These are phyloP conservation scores for Mucuna pruriens DNA, from an alignment of 306 rosid species.

Conservation along the genomic window DNA sequence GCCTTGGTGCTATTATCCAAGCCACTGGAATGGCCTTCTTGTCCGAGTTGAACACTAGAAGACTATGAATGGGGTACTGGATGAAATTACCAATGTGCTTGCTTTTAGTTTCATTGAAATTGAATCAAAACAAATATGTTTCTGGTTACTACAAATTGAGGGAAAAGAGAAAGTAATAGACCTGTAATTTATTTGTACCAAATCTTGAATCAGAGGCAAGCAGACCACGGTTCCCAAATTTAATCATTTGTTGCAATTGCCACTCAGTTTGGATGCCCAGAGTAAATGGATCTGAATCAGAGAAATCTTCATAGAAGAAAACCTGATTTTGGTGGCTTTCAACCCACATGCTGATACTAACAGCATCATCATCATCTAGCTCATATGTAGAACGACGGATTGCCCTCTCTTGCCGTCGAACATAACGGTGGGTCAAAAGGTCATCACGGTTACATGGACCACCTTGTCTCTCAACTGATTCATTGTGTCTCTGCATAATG, in stretches of 20 bases:
- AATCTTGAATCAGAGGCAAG: constrained; percentile 91
- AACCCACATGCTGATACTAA: constrained; percentile 79
- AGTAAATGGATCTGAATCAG: constrained; percentile 74
- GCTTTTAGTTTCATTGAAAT: constrained; percentile 45
- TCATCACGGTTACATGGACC: constrained; percentile 95
- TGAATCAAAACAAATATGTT: constrained; percentile 18
- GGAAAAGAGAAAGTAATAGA: constrained; percentile 38
- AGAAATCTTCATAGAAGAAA: constrained; percentile 82
- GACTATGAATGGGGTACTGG: constrained; percentile 86
- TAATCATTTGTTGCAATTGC: constrained; percentile 96
- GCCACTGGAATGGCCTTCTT: constrained; percentile 93
- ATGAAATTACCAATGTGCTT: constrained; percentile 42
- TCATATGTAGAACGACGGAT: constrained; percentile 82
- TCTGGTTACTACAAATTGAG: constrained; percentile 28
- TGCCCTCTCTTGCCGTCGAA: constrained; percentile 88
- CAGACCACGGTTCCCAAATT: constrained; percentile 78
- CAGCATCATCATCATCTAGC: constrained; percentile 76
- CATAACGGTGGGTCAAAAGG: constrained; percentile 86
- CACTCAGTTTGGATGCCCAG: constrained; percentile 96
- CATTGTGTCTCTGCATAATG: constrained; percentile 94
- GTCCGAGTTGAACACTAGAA: constrained; percentile 89
- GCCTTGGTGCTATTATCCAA: constrained; percentile 81
- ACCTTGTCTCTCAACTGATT: constrained; percentile 84
- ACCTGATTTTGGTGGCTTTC: constrained; percentile 76
- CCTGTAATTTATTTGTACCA: constrained; percentile 90